Conservation (phyloP, 495 filamentous ascomycete genomes). For the Hypoxylon intermedium region DNA sequence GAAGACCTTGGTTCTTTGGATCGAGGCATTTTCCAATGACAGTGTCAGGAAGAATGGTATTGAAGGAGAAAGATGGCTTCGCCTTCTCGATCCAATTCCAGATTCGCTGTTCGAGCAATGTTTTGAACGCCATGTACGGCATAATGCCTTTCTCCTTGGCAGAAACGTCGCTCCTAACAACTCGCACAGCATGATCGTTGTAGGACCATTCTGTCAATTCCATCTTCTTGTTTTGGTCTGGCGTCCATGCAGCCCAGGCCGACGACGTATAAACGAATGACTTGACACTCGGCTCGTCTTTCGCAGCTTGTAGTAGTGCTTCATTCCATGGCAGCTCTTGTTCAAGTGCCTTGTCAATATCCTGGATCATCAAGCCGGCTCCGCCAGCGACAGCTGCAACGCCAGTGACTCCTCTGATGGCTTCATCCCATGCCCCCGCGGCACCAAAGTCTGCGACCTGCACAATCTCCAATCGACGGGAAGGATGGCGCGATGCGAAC, state of each 20-base stretch:
- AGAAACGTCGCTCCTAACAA: conserved; percentile 26
- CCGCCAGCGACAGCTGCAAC: conserved; percentile 41
- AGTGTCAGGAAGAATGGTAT: conserved; percentile 42
- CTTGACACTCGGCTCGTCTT: conserved; percentile 29
- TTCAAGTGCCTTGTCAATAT: conserved; percentile 35
- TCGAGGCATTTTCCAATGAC: conserved; percentile 46
- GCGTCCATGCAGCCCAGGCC: conserved; percentile 46
- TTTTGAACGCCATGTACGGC: conserved; percentile 49
- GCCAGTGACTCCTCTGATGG: conserved; percentile 35
- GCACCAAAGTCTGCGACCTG: conserved; percentile 38
- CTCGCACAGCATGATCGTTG: conserved; percentile 42
- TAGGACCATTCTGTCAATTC: conserved; percentile 36
- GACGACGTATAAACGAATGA: conserved; percentile 43
- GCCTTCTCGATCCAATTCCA: conserved; percentile 48
- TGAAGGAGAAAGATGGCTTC: conserved; percentile 43
- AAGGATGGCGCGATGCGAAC: conserved; percentile 36
- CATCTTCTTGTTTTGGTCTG: conserved; percentile 29
- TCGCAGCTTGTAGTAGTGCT: conserved; percentile 38
- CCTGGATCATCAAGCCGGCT: conserved; percentile 22
- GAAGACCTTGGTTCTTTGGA: conserved; percentile 34
- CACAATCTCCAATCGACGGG: conserved; percentile 33
- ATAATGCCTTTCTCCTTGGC: conserved; percentile 36
- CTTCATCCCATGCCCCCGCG: conserved; percentile 30
- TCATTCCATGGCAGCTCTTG: conserved; percentile 41
- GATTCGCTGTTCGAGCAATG: conserved; percentile 41